Evolutionary conservation across 306 rosid species (phyloP).

Genomic region (Begonia peltatifolia): DNA sequence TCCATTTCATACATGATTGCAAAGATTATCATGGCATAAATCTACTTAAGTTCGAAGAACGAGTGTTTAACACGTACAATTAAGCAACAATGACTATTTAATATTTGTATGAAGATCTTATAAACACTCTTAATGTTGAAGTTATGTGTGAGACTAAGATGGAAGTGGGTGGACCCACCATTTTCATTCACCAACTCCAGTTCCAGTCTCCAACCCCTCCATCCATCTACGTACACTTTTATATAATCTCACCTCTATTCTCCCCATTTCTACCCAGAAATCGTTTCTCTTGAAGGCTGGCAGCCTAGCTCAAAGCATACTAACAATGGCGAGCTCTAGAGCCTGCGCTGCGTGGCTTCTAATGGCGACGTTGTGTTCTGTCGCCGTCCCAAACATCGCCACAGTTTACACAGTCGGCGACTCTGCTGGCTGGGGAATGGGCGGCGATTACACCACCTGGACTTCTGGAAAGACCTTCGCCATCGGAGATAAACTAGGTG

Average conservation of each 20-base stretch:
- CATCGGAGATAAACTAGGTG: conserved; percentile 75
- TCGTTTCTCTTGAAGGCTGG: neutral
- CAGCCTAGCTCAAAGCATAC: neutral
- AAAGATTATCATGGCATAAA: no score
- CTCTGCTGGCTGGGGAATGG: conserved; percentile 53
- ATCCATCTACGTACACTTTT: neutral
- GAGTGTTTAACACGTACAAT: no score
- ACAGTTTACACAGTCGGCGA: conserved; percentile 64
- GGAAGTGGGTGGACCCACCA: conserved; percentile 1
- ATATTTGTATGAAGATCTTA: no score
- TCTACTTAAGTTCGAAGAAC: no score
- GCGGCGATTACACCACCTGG: conserved; percentile 72
- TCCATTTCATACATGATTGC: no score
- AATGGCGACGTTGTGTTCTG: conserved; percentile 17
- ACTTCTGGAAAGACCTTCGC: conserved; percentile 41
- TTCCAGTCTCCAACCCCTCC: neutral
- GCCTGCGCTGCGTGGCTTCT: conserved; percentile 23
- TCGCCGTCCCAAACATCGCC: conserved; percentile 40
- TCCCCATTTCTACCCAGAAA: conserved; percentile 2
- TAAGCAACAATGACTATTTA: no score
- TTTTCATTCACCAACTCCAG: neutral
- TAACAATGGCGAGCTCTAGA: conserved; percentile 6
- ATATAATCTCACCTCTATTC: neutral
- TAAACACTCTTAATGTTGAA: no score
- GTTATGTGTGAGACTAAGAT: no score